Base-by-base conservation (phyloP, 106 monocot species). In the Cymbidium sinense region DNA sequence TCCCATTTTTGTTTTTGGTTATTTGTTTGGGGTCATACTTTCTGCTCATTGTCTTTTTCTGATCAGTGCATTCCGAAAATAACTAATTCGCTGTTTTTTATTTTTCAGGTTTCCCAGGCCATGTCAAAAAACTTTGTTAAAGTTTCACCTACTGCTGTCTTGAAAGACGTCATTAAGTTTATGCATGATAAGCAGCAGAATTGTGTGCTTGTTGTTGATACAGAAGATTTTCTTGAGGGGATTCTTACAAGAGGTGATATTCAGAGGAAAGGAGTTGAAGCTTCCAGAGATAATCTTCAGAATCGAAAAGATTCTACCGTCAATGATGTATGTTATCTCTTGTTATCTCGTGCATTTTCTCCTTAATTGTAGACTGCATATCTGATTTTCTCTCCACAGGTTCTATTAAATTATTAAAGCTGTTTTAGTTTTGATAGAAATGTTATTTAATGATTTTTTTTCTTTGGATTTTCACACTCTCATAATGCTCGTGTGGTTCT, bases 61-160 rank as follows among this genome's bases (percentile, higher is more conserved):
- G 34, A 21, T 20, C 6, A 36, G 21, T 37, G 21, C 39, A 34
- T 78, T 13, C 47, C 39, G 52, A 52, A 52, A 52, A 52, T 23
- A 23, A n/a, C 4, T 23, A 4, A 70, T 79, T 34, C 30, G 19
- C 33, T 54, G 41, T 31, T 76, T 77, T 73, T 64, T 43, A 9
- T n/a, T n/a, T n/a, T n/a, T 75, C 96, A 99, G 99, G 99, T 95
- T n/a, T 91, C 89, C 39, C 87, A 93, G 39, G 95, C 85, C 31
- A 95, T 95, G 95, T 91, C 93, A 25, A 93, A 82, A 76, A 86
- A 84, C 29, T 93, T 79, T 82, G 78, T 89, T 74, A 95, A 89
- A 86, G 90, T 95, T 82, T 39, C 55, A 64, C 84, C 87, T 43
- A 54, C 81, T 41, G 50, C 62, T 51, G 69, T 75, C 30, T 73